A percentile compares a stretch with the other conserved stretches of the same genome.
These are phyloP conservation scores for Populus ilicifolia DNA, from an alignment of 345 rosid genomes.

Conservation along the genomic window DNA sequence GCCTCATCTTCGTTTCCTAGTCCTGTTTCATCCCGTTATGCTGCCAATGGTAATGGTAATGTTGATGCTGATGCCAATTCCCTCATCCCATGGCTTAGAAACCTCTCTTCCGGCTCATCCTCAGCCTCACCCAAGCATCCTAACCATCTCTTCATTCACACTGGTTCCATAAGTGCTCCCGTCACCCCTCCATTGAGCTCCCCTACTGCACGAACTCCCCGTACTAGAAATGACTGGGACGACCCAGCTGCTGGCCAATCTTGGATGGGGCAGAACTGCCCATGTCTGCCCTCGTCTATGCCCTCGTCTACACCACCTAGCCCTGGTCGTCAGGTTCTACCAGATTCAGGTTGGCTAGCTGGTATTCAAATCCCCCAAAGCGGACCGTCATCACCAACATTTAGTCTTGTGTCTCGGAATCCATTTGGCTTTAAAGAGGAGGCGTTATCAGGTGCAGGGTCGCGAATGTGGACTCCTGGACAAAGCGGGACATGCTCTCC, in stretches of 20 bases:
- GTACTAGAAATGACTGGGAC: constrained; percentile 58
- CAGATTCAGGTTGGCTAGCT: constrained; percentile 84
- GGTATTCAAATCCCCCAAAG: constrained; percentile 69
- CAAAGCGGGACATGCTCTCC: constrained; percentile 98
- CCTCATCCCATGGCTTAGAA: constrained; percentile 92
- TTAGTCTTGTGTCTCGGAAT: constrained; percentile 73
- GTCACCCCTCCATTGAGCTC: constrained; percentile 98
- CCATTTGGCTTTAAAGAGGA: constrained; percentile 75
- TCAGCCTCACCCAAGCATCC: constrained; percentile 78
- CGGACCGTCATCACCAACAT: constrained; percentile 84
- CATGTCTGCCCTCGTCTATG: constrained; percentile 42
- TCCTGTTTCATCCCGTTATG: constrained; percentile 67
- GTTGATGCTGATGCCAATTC: constrained; percentile 63
- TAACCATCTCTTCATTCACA: constrained; percentile 56
- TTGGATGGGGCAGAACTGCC: constrained; percentile 45
- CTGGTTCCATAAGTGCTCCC: constrained; percentile 97
- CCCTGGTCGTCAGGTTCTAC: constrained; percentile 70
- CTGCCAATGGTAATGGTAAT: constrained; percentile 45
- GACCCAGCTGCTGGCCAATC: constrained; percentile 48
- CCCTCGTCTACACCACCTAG: constrained; percentile 95
- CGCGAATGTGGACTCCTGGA: constrained; percentile 91
- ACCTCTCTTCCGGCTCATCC: constrained; percentile 82
- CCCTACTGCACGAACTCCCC: constrained; percentile 79
- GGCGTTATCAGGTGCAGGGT: constrained; percentile 57
- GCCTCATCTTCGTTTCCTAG: constrained; percentile 86